A percentile compares a stretch with the other conserved stretches of the same genome.
Evolutionary conservation across 1,284 basidiomycete species (phyloP).

Genomic region (Fomitopsis schrenkii): DNA sequence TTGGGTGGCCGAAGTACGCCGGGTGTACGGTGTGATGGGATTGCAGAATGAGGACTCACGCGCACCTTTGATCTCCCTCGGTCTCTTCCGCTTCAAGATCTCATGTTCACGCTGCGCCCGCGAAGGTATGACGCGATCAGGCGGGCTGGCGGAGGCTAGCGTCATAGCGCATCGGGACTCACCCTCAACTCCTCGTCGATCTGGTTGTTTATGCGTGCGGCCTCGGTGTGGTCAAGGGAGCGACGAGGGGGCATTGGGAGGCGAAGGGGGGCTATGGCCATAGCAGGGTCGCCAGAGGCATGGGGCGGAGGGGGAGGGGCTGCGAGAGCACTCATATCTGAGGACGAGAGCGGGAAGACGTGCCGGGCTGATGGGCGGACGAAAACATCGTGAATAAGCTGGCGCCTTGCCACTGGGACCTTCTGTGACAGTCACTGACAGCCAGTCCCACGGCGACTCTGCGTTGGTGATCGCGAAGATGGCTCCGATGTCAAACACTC

Average conservation of each 20-base stretch:
- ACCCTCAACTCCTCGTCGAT: conserved; percentile 74
- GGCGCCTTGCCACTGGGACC: conserved; percentile 1
- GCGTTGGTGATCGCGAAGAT: conserved; percentile 13
- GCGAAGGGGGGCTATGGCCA: neutral
- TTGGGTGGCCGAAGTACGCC: neutral
- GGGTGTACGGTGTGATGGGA: neutral
- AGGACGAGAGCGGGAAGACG: neutral
- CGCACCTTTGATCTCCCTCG: conserved; percentile 63
- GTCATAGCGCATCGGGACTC: conserved; percentile 13
- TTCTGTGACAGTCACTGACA: neutral
- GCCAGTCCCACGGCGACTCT: conserved; percentile 14
- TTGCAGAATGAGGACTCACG: neutral
- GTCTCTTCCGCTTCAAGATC: conserved; percentile 38
- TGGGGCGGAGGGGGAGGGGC: neutral
- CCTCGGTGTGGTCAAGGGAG: conserved; percentile 40
- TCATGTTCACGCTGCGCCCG: conserved; percentile 49
- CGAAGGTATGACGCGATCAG: neutral
- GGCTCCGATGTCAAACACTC: neutral
- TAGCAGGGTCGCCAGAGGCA: neutral
- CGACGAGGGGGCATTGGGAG: conserved; percentile 1
- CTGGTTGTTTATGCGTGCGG: conserved; percentile 50
- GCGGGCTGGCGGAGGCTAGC: neutral
- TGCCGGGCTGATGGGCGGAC: conserved; percentile 5
- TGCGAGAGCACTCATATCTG: conserved; percentile 8
- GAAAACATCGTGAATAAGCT: conserved; percentile 14